Evolutionary conservation across 441 rosid genomes (phyloP).

Genomic region (Viola pubescens): DNA sequence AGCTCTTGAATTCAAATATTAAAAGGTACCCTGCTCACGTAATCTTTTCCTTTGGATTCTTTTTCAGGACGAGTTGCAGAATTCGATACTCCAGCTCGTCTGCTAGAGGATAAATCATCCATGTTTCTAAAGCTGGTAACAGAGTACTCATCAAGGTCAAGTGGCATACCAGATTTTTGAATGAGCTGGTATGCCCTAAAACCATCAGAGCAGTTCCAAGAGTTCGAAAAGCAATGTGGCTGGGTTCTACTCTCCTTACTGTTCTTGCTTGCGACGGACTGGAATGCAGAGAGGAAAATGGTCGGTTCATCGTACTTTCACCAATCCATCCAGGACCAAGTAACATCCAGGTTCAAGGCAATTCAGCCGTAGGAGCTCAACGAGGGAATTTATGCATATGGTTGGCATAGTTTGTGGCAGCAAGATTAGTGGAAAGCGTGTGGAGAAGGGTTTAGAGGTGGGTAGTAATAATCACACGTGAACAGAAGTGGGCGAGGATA

Average conservation of each 20-base stretch:
- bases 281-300: slow-evolving; percentile 9
- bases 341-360: slow-evolving; percentile 15
- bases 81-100: slow-evolving; percentile 74
- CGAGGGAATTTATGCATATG: slow-evolving; percentile 11
- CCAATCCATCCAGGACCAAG: slow-evolving; percentile 10
- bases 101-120: slow-evolving; percentile 88
- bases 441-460: slow-evolving; percentile 4
- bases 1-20: not conserved
- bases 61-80: slow-evolving; percentile 88
- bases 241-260: slow-evolving; percentile 8
- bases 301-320: slow-evolving; percentile 7
- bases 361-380: slow-evolving; percentile 14
- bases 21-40: not conserved
- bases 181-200: slow-evolving; percentile 20
- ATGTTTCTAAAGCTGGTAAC: slow-evolving; percentile 92
- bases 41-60: slow-evolving; percentile 3
- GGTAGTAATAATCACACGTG: slow-evolving; percentile 17
- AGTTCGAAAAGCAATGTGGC: slow-evolving; percentile 12
- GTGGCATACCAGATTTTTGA: slow-evolving; percentile 80
- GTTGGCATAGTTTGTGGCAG: slow-evolving; percentile 15
- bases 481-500: slow-evolving; percentile 1
- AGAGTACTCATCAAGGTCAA: slow-evolving; percentile 92
- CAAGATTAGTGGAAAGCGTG: slow-evolving; percentile 21
- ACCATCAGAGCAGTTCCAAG: slow-evolving; percentile 13
- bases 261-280: slow-evolving; percentile 20